Percentiles rank a stretch among this genome's conserved stretches.
phyloP scores from a whole-genome alignment of 2,329 filamentous ascomycete species.

The Tolypocladium pustulatum region DNA sequence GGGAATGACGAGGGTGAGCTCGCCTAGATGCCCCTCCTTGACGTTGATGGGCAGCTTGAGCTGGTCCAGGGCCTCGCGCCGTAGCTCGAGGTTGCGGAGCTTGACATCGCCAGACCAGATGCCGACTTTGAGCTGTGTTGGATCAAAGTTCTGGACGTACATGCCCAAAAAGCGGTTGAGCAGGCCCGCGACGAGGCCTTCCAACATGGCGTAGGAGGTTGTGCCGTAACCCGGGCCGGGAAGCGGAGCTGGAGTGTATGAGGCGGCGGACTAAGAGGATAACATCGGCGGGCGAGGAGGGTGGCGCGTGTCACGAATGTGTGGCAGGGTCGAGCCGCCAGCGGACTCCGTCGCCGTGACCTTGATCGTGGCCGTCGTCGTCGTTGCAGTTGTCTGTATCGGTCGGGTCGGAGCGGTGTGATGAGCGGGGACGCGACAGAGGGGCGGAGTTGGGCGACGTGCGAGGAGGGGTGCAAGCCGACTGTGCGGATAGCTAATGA shows the following conservation, averaged over 20 bases:
- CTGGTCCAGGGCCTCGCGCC: slow-evolving; percentile 91
- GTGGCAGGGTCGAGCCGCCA: not conserved
- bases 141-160: slow-evolving; percentile 99
- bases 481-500: not conserved
- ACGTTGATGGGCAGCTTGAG: slow-evolving; percentile 95
- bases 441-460: not conserved
- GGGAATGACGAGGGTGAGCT: slow-evolving; percentile 85
- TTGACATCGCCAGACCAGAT: slow-evolving; percentile 99
- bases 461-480: not conserved
- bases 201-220: slow-evolving; percentile 66
- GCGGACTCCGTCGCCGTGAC: not conserved
- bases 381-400: not conserved
- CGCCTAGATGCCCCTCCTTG: slow-evolving; percentile 84
- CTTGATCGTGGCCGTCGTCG: not conserved
- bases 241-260: slow-evolving; percentile 7
- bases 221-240: slow-evolving; percentile 65
- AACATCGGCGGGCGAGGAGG: slow-evolving; percentile 8
- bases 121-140: slow-evolving; percentile 92
- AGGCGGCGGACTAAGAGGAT: slow-evolving; percentile 5
- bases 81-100: slow-evolving; percentile 82
- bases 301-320: not conserved
- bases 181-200: slow-evolving; percentile 91
- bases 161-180: slow-evolving; percentile 99
- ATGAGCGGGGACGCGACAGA: not conserved
- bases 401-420: not conserved